A percentile compares a stretch with the other conserved stretches of the same genome.
phyloP scores from a whole-genome alignment of 2,329 filamentous ascomycete species.

The Phaeosphaeriaceae sp. region DNA sequence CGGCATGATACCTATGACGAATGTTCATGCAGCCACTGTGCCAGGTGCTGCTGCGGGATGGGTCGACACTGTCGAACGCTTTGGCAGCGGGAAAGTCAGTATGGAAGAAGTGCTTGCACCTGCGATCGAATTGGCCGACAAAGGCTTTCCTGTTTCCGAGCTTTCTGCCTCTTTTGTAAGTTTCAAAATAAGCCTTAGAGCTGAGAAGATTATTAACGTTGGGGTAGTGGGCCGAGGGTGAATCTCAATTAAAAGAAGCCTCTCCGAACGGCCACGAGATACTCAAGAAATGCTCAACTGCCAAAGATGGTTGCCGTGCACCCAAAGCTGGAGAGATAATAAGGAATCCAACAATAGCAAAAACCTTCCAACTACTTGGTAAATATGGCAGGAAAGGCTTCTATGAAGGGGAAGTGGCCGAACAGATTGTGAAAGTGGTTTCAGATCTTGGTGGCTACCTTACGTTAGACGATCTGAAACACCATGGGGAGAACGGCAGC shows the following conservation, averaged over 20 bases:
- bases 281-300: slow-evolving; percentile 76
- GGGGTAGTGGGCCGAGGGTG: slow-evolving; percentile 72
- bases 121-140: slow-evolving; percentile 83
- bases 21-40: slow-evolving; percentile 81
- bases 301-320: slow-evolving; percentile 72
- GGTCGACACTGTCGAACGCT: slow-evolving; percentile 85
- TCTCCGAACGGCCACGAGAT: slow-evolving; percentile 89
- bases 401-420: slow-evolving; percentile 83
- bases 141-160: slow-evolving; percentile 89
- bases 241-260: slow-evolving; percentile 68
- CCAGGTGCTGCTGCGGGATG: slow-evolving; percentile 93
- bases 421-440: slow-evolving; percentile 80
- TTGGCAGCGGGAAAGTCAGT: slow-evolving; percentile 84
- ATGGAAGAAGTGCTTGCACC: slow-evolving; percentile 80
- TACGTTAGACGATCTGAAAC: slow-evolving; percentile 77
- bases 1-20: slow-evolving; percentile 72
- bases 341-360: slow-evolving; percentile 80
- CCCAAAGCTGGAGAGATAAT: slow-evolving; percentile 86
- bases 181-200: slow-evolving; percentile 13
- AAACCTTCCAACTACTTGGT: slow-evolving; percentile 80
- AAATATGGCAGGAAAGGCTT: slow-evolving; percentile 87
- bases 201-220: slow-evolving; percentile 7
- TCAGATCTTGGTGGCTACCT: slow-evolving; percentile 78
- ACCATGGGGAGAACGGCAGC: slow-evolving; percentile 74
- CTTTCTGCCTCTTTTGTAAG: slow-evolving; percentile 72